A percentile compares a stretch with the other conserved stretches of the same genome.
These are phyloP conservation scores for Exidia glandulosa DNA, from an alignment of 768 basidiomycete genomes.

Conservation along the genomic window DNA sequence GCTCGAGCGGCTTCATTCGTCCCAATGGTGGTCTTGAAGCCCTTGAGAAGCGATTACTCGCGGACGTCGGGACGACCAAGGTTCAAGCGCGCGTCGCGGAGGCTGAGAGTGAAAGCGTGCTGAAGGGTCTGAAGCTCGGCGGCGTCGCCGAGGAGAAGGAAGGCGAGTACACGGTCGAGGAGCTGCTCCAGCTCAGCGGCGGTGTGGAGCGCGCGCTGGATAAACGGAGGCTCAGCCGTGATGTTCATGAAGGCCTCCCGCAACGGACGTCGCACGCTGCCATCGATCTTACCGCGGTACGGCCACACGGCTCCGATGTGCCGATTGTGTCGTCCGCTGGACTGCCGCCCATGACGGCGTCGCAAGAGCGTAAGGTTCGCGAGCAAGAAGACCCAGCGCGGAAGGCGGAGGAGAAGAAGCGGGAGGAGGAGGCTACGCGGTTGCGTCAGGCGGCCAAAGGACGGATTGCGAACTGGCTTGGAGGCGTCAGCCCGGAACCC, in stretches of 20 bases:
- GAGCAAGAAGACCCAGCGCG: conserved; percentile 7
- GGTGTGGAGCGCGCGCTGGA: background rate
- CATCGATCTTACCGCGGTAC: conserved; percentile 11
- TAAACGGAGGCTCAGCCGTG: background rate
- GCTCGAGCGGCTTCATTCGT: conserved; percentile 2
- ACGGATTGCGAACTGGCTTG: conserved; percentile 70
- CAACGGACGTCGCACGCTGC: background rate
- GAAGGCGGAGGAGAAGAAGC: conserved; percentile 10
- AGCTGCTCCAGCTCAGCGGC: conserved; percentile 1
- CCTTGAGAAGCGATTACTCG: conserved; percentile 53
- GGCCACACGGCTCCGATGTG: background rate
- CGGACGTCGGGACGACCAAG: conserved; percentile 61
- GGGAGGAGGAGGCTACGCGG: conserved; percentile 26
- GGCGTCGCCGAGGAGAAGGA: background rate
- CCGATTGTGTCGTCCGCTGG: background rate
- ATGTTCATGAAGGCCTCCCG: background rate
- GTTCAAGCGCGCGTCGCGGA: conserved; percentile 1
- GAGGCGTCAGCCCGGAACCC: conserved; percentile 45
- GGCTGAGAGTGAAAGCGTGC: background rate
- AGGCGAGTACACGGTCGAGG: background rate
- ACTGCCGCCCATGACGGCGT: background rate
- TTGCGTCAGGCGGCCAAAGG: conserved; percentile 47
- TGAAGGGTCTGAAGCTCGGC: background rate
- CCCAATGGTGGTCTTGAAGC: conserved; percentile 52
- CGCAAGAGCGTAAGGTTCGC: background rate